phyloP scores from a whole-genome alignment of 2,329 filamentous ascomycete species.

The Penicillium sclerotigenum region DNA sequence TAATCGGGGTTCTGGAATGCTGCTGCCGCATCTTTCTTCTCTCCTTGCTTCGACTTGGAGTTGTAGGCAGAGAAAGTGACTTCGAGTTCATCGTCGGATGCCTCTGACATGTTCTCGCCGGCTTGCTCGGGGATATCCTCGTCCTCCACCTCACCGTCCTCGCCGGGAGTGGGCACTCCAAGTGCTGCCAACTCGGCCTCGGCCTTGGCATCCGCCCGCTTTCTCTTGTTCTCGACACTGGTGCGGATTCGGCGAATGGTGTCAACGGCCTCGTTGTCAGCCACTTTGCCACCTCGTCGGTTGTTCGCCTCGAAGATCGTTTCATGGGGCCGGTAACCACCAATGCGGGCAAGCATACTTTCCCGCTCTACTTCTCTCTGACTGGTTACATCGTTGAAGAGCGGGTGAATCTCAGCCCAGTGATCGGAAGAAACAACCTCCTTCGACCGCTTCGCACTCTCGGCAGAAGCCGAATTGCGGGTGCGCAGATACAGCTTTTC shows the following conservation, averaged over 20 bases:
- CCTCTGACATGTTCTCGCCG: conserved; percentile 55
- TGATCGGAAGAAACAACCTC: conserved; percentile 67
- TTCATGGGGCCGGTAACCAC: conserved; percentile 82
- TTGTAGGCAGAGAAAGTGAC: conserved; percentile 65
- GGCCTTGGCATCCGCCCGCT: conserved; percentile 32
- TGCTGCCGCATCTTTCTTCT: conserved; percentile 51
- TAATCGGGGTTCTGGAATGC: conserved; percentile 81
- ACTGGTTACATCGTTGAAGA: conserved; percentile 69
- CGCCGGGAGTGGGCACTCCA: conserved; percentile 29
- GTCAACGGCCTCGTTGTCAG: conserved; percentile 64
- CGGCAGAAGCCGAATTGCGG: conserved; percentile 80
- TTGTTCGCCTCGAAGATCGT: conserved; percentile 96
- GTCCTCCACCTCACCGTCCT: conserved; percentile 36
- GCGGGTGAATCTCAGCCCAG: conserved; percentile 72
- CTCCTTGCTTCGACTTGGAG: conserved; percentile 41
- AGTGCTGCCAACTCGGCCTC: conserved; percentile 26
- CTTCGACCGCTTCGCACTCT: conserved; percentile 85
- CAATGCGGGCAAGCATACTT: conserved; percentile 83
- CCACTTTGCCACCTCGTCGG: conserved; percentile 66
- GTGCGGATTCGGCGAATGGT: conserved; percentile 46
- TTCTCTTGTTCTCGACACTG: conserved; percentile 43
- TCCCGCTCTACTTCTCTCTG: conserved; percentile 69
- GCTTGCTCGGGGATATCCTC: conserved; percentile 37
- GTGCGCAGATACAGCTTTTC: conserved; percentile 91
- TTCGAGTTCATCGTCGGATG: conserved; percentile 62